Evolutionary conservation across 192 early-diverging fungal species (phyloP).

Genomic region (Phycomyces blakesleeanus): DNA sequence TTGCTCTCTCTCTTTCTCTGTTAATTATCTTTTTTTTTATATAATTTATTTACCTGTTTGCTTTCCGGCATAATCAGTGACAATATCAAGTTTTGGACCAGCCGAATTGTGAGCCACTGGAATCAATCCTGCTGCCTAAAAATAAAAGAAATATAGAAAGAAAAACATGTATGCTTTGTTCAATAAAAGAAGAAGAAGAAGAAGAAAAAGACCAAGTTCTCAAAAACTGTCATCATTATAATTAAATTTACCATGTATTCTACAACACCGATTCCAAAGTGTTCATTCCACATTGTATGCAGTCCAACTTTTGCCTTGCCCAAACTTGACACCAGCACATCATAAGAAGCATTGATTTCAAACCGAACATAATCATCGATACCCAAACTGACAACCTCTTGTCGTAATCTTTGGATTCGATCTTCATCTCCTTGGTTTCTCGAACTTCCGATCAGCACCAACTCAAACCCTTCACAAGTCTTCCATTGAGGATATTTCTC

Average conservation of each 20-base stretch:
- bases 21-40: too few relatives aligned
- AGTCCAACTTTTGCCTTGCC: conserved; percentile 69
- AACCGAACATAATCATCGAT: conserved; percentile 76
- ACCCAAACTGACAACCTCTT: conserved; percentile 42
- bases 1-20: too few relatives aligned
- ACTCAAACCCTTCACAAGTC: conserved; percentile 27
- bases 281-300: conserved; percentile 97
- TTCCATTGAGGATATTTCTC: conserved; percentile 52
- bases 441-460: conserved; percentile 85
- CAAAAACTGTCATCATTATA: conserved; percentile 11
- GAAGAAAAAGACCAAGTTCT: too few relatives aligned
- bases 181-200: too few relatives aligned
- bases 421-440: conserved; percentile 76
- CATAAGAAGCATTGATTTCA: conserved; percentile 78
- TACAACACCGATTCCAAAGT: conserved; percentile 97
- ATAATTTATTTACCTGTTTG: conserved; percentile 22
- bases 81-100: conserved; percentile 85
- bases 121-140: conserved; percentile 81
- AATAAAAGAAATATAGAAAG: too few relatives aligned
- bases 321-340: conserved; percentile 60
- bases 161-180: too few relatives aligned
- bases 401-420: conserved; percentile 58
- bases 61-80: conserved; percentile 44
- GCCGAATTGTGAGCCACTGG: conserved; percentile 80
- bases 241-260: conserved; percentile 85